These are phyloP conservation scores for Litsea cubeba DNA, from an alignment of 164 flowering plant genomes.

Conservation along the genomic window DNA sequence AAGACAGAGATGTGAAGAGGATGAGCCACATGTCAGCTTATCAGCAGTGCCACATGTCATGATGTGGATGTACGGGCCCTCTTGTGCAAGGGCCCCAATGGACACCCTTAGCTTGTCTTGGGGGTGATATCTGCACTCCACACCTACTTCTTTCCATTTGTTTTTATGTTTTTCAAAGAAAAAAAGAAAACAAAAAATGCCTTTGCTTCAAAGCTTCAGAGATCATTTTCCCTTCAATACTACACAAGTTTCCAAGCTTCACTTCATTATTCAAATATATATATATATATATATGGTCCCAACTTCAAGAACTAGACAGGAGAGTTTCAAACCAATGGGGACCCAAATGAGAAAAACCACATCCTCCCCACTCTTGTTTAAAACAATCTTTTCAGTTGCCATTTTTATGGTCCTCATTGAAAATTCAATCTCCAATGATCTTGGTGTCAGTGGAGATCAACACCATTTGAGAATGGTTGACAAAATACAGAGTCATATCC, in stretches of 20 bases:
- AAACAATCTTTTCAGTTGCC: background rate
- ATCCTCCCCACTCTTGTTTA: background rate
- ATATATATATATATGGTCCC: background rate
- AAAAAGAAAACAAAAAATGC: background rate
- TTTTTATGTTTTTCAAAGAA: background rate
- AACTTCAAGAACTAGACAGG: background rate
- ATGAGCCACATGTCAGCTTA: background rate
- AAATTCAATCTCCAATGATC: slow-evolving; percentile 4
- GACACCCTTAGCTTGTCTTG: background rate
- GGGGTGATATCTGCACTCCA: background rate
- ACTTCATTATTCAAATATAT: background rate
- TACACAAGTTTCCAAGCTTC: background rate
- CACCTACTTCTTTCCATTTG: background rate
- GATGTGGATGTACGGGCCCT: background rate
- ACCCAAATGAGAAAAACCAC: background rate
- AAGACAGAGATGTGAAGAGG: background rate
- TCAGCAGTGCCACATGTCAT: background rate
- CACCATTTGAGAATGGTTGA: background rate
- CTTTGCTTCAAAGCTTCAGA: slow-evolving; percentile 14
- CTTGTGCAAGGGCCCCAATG: background rate
- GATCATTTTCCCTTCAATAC: background rate
- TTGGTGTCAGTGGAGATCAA: background rate
- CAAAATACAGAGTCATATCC: background rate
- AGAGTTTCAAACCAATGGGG: slow-evolving; percentile 2
- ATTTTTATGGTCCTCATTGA: slow-evolving; percentile 1